phyloP scores from a whole-genome alignment of 208 protist species.

The Trichomonas vaginalis region DNA sequence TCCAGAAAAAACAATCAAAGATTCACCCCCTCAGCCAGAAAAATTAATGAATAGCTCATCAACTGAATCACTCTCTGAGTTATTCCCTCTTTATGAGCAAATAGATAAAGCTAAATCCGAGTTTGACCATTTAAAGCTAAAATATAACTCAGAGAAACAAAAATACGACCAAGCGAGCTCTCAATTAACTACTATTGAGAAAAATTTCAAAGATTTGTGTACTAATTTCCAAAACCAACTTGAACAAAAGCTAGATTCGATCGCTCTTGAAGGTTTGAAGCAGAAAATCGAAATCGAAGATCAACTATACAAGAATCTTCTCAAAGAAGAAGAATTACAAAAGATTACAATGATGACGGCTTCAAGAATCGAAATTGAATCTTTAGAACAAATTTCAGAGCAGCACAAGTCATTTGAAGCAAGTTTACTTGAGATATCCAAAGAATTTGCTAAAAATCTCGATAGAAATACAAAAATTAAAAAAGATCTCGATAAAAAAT shows the following conservation, averaged over 20 bases:
- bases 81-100: neutral
- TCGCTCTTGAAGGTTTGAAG: neutral
- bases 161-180: neutral
- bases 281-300: neutral
- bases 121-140: neutral
- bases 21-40: neutral
- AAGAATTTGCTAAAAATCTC: neutral
- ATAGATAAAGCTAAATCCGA: neutral
- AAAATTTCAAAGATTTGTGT: neutral
- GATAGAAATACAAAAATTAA: neutral
- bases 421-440: neutral
- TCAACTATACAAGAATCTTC: neutral
- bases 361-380: neutral
- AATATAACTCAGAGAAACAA: neutral
- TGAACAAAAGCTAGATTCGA: neutral
- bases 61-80: neutral
- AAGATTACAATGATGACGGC: neutral
- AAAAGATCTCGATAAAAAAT: neutral
- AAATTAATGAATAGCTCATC: neutral
- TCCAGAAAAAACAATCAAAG: neutral
- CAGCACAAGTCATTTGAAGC: neutral
- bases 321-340: neutral
- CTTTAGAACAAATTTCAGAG: neutral
- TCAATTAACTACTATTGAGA: neutral
- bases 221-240: neutral